Conservation (phyloP, 31 red algal species). For the Odonthalia washingtoniensis region DNA sequence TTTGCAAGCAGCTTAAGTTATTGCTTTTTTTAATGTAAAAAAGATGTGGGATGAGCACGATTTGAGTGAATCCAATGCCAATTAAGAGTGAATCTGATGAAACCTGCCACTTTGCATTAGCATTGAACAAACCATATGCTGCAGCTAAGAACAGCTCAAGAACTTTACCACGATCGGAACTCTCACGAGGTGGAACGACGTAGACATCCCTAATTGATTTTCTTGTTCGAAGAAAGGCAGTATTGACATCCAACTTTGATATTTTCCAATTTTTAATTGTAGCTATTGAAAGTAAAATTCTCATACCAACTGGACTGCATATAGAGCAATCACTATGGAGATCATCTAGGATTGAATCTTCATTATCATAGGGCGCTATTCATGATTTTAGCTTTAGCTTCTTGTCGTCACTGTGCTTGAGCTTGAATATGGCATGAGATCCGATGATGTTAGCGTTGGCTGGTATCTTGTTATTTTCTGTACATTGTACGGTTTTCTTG, state of each 20-base stretch:
- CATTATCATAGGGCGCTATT: conserved; percentile 9
- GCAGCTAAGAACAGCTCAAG: conserved; percentile 30
- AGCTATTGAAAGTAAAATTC: conserved; percentile 7
- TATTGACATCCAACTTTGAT: conserved; percentile 31
- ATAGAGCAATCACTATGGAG: no score
- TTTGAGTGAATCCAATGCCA: no score
- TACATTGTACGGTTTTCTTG: no score
- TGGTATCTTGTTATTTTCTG: no score
- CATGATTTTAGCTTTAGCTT: conserved; percentile 11
- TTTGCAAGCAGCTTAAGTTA: neutral
- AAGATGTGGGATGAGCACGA: conserved; percentile 5
- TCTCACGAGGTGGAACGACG: conserved; percentile 21
- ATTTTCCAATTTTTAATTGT: neutral
- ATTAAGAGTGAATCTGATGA: neutral
- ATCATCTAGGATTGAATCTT: conserved; percentile 3
- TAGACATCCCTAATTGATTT: neutral
- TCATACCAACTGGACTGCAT: neutral
- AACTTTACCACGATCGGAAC: neutral
- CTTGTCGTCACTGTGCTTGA: conserved; percentile 17
- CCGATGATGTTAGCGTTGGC: conserved; percentile 31
- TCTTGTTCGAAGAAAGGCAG: no score
- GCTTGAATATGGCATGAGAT: conserved; percentile 27
- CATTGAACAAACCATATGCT: conserved; percentile 32
- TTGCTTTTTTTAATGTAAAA: neutral
- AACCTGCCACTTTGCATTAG: conserved; percentile 1